Base-by-base conservation (phyloP, 495 filamentous ascomycete species). In the Aspergillus incahuasiensis region DNA sequence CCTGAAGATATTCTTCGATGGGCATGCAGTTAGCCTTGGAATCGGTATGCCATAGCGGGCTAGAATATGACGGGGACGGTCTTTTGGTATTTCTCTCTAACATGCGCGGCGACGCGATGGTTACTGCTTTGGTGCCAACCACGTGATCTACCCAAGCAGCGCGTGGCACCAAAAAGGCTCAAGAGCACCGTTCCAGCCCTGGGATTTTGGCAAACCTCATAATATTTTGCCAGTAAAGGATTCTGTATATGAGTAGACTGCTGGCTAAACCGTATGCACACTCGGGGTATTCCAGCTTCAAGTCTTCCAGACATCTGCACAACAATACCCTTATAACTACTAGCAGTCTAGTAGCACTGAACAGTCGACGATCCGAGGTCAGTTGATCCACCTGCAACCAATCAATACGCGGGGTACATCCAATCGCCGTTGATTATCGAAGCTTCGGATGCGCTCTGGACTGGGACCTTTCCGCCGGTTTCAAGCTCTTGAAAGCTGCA, bases 301-400 rank as follows among this genome's bases (percentile, higher is more conserved):
- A 40, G 38, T 4, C 21, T 46, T n/a, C 13, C 25, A 32, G 24
- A 25, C 25, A 32, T 32, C 45, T 24, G n/a, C 15, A 47, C 11
- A 47, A 32, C 45, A 47, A 21, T 22, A n/a, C n/a, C n/a, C n/a
- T n/a, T n/a, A n/a, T 15, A 28, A 28, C 5, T 22, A n/a, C n/a
- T n/a, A n/a, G n/a, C n/a, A n/a, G n/a, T n/a, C n/a, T n/a, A n/a
- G n/a, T 42, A 42, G 40, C 19, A 42, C 6, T 12, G 20, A 6
- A 18, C 15, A 3, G 7, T 46, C 47, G 18, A 16, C 40, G 48
- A 50, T 55, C 43, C 40, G 20, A 48, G 48, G 40, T 55, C 43
- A 48, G 32, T 55, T 48, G 43, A 55, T 40, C 52, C 52, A 38
- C 41, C 51, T 34, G 40, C 40, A 18, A 6, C 51, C 51, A 54